Base-by-base conservation (phyloP, 2,329 filamentous ascomycete genomes). In the Furcasterigmium sp. region DNA sequence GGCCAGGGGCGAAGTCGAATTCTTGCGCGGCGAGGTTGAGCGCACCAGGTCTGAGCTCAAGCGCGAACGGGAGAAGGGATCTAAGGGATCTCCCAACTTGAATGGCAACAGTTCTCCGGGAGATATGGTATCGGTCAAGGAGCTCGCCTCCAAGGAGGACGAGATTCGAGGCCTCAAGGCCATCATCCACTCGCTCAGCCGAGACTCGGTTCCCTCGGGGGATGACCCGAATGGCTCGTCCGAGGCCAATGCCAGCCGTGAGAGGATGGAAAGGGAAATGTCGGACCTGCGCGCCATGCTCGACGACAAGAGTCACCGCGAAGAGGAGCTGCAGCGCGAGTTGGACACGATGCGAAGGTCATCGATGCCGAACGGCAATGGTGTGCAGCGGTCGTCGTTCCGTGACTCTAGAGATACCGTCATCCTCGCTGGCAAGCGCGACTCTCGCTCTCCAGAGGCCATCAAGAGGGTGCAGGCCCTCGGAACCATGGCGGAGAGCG, bases 111-210 rank as follows among this genome's bases (percentile, higher is more conserved):
- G 32, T 17, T 17, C 32, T 9, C 11, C 11, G 9, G 76, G 75
- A 15, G 49, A 53, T 5, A 70, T 73, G 10, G 70, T 73, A 2
- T 67, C 72, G 19, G 63, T 71, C 37, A 88, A 88, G 62, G 90
- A 95, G 50, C 66, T 97, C 23, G 90, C 94, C 59, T 87, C 95
- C 59, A 93, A 94, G 60, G 91, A 98, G 56, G 93, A 98, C 55
- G 93, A 98, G 69, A 97, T 98, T 57, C 80, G 91, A 49, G 93
- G 93, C 37, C 76, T 98, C 51, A 98, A 97, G 65, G 91, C 93
- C 35, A 97, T 98, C 59, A 97, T 98, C 47, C 91, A 97, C 65
- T 95, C 89, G 15, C 74, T 98, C 29, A 95, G 90, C 61, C 78
- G 89, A 48, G 88, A 88, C 52, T 78, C 83, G 10, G 69, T 76